Base-by-base conservation (phyloP, 164 flowering plant species). In the Macadamia tetraphylla region DNA sequence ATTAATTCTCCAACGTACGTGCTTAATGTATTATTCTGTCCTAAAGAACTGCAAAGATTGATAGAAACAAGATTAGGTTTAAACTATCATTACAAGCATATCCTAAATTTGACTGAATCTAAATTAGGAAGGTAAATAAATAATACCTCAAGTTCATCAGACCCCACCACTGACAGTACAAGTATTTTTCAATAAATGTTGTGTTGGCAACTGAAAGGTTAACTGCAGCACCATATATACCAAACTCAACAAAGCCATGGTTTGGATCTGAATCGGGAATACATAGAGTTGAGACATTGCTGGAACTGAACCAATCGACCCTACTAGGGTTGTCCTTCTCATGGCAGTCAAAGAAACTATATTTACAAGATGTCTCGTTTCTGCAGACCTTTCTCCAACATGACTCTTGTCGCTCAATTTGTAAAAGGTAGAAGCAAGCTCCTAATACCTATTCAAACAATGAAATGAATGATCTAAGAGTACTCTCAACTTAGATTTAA, bases 361-460 rank as follows among this genome's bases (percentile, higher is more conserved):
- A 49, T 18, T 64, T 9, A 71, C 97, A 91, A 18, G 66, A 12
- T 58, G 58, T 48, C 46, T 79, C 60, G 13, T 68, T 70, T 30
- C 64, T 64, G 65, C 93, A 89, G 29, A 80, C 83, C 48, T 49
- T 60, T 57, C 65, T 81, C 94, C 94, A 91, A 67, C 94, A 91
- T 14, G 81, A 67, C 67, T 81, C 86, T 76, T 83, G 86, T 10
- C 88, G 72, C 68, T 89, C 87, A 4, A 84, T 67, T 1, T 94
- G 67, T 60, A 91, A 70, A 30, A 91, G 86, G 73, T 87, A 91
- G 92, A 92, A 91, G 48, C 81, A 81, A 9, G 88, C 75, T 67
- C 97, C 97, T 23, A 85, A 31, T 30, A 88, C 87, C 95, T 89
- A 11, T 53, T 13, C 12, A 46, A 44, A 62, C 3, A 67, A n/a